These are phyloP conservation scores for Calonectria leucothoes DNA, from an alignment of 2,329 filamentous ascomycete genomes.

Conservation along the genomic window DNA sequence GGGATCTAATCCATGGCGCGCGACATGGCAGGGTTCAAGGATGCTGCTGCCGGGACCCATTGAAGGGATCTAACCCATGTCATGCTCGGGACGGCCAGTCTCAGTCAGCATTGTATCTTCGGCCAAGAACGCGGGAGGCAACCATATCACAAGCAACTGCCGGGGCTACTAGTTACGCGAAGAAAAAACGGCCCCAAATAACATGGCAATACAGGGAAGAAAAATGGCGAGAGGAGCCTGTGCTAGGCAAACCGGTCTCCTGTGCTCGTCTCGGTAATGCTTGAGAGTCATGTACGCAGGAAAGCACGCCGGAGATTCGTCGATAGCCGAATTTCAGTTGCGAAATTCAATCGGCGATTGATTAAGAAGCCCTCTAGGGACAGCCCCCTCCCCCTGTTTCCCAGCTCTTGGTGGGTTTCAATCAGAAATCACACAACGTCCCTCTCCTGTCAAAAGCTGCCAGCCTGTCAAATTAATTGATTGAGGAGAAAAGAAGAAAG, in stretches of 20 bases:
- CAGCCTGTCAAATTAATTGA: not conserved
- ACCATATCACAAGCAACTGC: slow-evolving; percentile 9
- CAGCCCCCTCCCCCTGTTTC: not conserved
- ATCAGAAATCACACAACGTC: not conserved
- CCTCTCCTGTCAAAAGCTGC: not conserved
- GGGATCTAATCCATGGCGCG: slow-evolving; percentile 5
- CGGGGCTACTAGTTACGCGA: not conserved
- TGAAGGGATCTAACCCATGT: not conserved
- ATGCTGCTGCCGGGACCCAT: not conserved
- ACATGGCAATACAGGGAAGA: not conserved
- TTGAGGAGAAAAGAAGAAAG: not conserved
- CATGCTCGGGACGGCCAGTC: not conserved
- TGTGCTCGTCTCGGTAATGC: not conserved
- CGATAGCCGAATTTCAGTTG: not conserved
- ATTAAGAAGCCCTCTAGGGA: not conserved
- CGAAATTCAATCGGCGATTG: not conserved
- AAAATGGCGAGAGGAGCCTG: not conserved
- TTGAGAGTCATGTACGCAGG: not conserved
- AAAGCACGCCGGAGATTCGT: not conserved
- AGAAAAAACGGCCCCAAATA: not conserved
- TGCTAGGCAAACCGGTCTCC: not conserved
- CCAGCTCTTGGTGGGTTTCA: not conserved
- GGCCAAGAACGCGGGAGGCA: not conserved
- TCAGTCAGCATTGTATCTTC: slow-evolving; percentile 16
- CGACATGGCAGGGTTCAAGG: not conserved